phyloP scores from a whole-genome alignment of 169 alveolate species.

The Neospora caninum region DNA sequence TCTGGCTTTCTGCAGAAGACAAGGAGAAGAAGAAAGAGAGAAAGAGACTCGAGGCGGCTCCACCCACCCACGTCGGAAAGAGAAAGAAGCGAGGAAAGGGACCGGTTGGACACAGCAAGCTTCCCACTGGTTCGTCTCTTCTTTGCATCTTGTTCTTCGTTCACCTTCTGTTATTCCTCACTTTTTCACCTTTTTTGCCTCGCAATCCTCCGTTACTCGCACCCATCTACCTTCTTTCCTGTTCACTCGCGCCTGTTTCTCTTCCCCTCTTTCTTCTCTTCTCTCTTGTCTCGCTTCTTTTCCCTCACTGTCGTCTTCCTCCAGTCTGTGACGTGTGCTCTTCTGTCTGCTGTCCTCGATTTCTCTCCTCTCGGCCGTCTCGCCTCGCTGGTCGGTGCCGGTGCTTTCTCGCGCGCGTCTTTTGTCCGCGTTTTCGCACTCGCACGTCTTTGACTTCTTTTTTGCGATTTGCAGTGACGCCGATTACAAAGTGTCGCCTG shows the following conservation, averaged over 20 bases:
- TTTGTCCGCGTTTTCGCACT: not conserved
- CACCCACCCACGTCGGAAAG: conserved; percentile 73
- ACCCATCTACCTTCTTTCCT: not conserved
- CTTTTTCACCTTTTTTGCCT: not conserved
- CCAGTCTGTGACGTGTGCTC: not conserved
- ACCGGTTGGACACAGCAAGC: conserved; percentile 21
- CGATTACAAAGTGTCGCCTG: conserved; percentile 68
- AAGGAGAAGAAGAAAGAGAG: conserved; percentile 63
- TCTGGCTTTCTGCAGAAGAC: not conserved
- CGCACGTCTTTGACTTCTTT: not conserved
- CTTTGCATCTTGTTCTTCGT: not conserved
- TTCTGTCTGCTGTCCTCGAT: not conserved
- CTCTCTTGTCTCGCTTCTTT: not conserved
- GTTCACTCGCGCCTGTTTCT: not conserved
- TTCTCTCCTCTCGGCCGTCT: not conserved
- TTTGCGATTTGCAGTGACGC: conserved; percentile 44
- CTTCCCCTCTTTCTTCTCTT: not conserved
- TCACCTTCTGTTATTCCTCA: not conserved
- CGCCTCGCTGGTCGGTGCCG: no score
- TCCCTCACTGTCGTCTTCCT: not conserved
- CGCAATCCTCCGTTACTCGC: not conserved
- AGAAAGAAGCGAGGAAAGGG: conserved; percentile 70
- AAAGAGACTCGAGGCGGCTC: conserved; percentile 63
- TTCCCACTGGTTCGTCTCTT: conserved; percentile 42
- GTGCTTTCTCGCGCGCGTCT: no score